Evolutionary conservation across 2,329 filamentous ascomycete species (phyloP), one percentile per base, ranked within the genome.

Genomic region (Teratosphaeriaceae sp.): DNA sequence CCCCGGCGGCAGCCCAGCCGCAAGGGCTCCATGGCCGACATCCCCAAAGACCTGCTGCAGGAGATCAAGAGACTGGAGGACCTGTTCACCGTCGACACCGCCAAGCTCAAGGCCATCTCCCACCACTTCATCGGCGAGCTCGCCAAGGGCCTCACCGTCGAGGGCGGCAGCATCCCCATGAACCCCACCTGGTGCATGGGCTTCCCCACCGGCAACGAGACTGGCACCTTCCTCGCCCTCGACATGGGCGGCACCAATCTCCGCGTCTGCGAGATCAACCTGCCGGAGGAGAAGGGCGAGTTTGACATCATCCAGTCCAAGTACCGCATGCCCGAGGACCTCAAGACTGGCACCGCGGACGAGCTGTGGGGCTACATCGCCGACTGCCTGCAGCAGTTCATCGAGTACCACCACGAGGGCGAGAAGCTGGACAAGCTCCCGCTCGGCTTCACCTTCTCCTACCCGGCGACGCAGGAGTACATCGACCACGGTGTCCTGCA

Each of bases 221-320:
- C 81, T 7, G 90, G 90, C 48, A 92, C 84, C 12, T 95, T 82
- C 65, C 74, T 97, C 29, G 88, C 90, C 43, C 75, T 97, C 31
- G 90, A 97, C 62, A 94, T 97, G 85, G 90, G 90, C 45, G 90
- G 90, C 57, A 97, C 90, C 59, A 97, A 97, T 66, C 71, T 96
- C 49, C 85, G 90, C 63, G 89, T 97, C 52, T 96, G 90, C 67
- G 85, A 94, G 67, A 90, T 97, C 60, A 87, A 82, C 46, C 70
- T 97, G 59, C 88, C 87, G 19, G 84, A 94, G 43, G 79, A 87
- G 62, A 85, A 88, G 70, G 89, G 87, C 41, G 85, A 90, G 65
- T 94, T 92, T 67, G 87, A 92, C 64, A 94, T 96, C 60, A 88
- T 89, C 52, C 90, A 97, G 71, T 92, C 87, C 59, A 95, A 96